Base-by-base conservation (phyloP, 352 stramenopile genomes). In the Globisporangium viniferum region DNA sequence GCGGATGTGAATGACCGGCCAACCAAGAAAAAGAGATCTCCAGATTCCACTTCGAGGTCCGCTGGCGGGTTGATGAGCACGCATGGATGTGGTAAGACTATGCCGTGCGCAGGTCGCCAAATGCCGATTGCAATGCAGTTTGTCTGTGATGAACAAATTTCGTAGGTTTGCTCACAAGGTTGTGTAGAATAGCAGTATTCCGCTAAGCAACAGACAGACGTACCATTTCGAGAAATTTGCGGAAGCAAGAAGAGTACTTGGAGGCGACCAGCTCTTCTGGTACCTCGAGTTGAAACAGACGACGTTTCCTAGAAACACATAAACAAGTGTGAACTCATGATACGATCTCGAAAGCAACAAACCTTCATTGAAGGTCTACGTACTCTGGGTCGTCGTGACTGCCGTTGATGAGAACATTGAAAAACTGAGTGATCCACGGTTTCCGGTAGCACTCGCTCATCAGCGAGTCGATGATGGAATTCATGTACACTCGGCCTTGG, bases 381-480 rank as follows among this genome's bases (percentile, higher is more conserved):
- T 74, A 94, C 86, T 90, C 72, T 3, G 73, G 69, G 15, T 94
- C 86, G 48, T 83, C 72, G 41, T 78, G 68, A 62, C 68, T 80
- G 58, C 82, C 86, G 67, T 88, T 86, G 55, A 92, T 76, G 31
- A 94, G 72, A 3, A 89, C 35, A 44, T 89, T 75, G 5, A 94
- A 61, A 35, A 92, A 88, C 66, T 84, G 78, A 1, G 76, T 84
- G 77, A 92, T 86, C 77, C 81, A 91, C 20, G 82, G 81, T 35
- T 91, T 92, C 33, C 82, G 78, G 35, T 94, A 94, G 59, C 84
- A 90, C 64, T 94, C 86, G 56, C 84, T 94, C 73, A 94, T 77
- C 5, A 94, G 79, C 36, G 76, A 80, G 31, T 94, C 82, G 24
- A 94, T 60, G 63, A 91, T 86, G 24, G 77, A 87, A 65, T 88